A percentile compares a stretch with the other conserved stretches of the same genome.
Evolutionary conservation across 2,329 filamentous ascomycete species (phyloP).

Genomic region (Aspergillus tanneri): DNA sequence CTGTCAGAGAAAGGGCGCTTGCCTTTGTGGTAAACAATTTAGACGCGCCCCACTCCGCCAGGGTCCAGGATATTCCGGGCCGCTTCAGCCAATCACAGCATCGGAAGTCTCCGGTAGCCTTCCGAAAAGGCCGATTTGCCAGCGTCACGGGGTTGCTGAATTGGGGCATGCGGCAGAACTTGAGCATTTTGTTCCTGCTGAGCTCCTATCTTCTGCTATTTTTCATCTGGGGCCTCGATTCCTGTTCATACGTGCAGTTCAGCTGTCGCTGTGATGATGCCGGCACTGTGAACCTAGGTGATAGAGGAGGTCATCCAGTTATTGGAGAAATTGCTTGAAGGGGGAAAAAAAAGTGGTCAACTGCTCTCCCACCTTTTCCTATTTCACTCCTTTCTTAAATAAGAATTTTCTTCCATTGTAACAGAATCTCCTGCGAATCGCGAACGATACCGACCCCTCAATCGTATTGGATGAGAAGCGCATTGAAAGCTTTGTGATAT

Average conservation of each 20-base stretch:
- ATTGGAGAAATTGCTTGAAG: constrained; percentile 6
- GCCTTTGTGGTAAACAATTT: constrained; percentile 13
- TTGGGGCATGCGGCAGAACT: constrained; percentile 10
- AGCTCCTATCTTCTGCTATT: constrained; percentile 1
- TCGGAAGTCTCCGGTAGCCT: constrained; percentile 17
- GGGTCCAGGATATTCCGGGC: constrained; percentile 21
- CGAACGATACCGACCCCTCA: neutral
- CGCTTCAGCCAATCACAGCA: constrained; percentile 27
- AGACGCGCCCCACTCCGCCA: constrained; percentile 16
- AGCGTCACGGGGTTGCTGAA: constrained; percentile 26
- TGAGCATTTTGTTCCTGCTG: neutral
- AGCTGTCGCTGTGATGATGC: constrained; percentile 16
- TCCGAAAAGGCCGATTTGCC: constrained; percentile 34
- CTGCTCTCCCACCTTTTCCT: neutral
- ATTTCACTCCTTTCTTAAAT: neutral
- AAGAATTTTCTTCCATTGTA: neutral
- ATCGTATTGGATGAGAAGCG: constrained; percentile 10
- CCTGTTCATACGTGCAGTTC: constrained; percentile 11
- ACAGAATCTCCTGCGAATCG: neutral
- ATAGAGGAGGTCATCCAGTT: constrained; percentile 6
- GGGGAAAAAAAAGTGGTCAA: constrained; percentile 17
- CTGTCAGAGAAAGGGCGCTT: too few relatives aligned
- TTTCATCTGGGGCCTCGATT: constrained; percentile 1
- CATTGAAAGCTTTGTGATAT: neutral
- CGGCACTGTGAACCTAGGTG: constrained; percentile 14